Percentiles rank a stretch among this genome's conserved stretches.
Conservation (phyloP, 495 filamentous ascomycete genomes). For the Penicillium roqueforti region DNA sequence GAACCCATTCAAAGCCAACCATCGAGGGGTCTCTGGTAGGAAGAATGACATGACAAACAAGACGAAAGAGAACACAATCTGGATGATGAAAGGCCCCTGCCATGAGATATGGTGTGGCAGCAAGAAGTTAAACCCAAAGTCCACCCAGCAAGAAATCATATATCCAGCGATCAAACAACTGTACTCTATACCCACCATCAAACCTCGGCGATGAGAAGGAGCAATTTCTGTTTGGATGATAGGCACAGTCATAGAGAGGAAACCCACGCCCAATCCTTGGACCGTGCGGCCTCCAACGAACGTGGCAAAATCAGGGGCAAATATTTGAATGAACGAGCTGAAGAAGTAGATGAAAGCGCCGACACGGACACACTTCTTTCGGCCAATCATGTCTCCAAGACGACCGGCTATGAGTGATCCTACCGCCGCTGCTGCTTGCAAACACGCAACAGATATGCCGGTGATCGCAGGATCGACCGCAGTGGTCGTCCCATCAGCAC, state of each 20-base stretch:
- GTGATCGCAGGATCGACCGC: slow-evolving; percentile 29
- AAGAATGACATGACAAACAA: slow-evolving; percentile 25
- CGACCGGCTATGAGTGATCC: slow-evolving; percentile 27
- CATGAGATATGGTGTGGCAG: slow-evolving; percentile 25
- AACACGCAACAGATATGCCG: slow-evolving; percentile 29
- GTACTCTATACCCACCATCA: slow-evolving; percentile 34
- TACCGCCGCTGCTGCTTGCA: slow-evolving; percentile 29
- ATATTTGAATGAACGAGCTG: slow-evolving; percentile 30
- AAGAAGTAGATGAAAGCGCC: slow-evolving; percentile 35
- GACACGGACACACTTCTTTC: slow-evolving; percentile 30
- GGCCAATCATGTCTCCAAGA: slow-evolving; percentile 30
- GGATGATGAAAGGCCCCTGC: slow-evolving; percentile 29
- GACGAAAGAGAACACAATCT: slow-evolving; percentile 29
- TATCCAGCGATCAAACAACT: slow-evolving; percentile 28
- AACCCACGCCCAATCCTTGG: slow-evolving; percentile 26
- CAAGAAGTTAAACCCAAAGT: slow-evolving; percentile 32
- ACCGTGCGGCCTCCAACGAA: slow-evolving; percentile 29
- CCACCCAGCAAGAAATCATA: slow-evolving; percentile 32
- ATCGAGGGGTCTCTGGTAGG: slow-evolving; percentile 29
- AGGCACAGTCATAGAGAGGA: slow-evolving; percentile 30
- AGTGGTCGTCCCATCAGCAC: slow-evolving; percentile 21
- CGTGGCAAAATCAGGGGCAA: slow-evolving; percentile 25
- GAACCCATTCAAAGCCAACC: slow-evolving; percentile 30
- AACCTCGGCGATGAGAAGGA: slow-evolving; percentile 20
- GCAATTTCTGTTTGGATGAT: slow-evolving; percentile 32